phyloP scores from a whole-genome alignment of 1,284 basidiomycete genomes.

The Xanthoconium separans region DNA sequence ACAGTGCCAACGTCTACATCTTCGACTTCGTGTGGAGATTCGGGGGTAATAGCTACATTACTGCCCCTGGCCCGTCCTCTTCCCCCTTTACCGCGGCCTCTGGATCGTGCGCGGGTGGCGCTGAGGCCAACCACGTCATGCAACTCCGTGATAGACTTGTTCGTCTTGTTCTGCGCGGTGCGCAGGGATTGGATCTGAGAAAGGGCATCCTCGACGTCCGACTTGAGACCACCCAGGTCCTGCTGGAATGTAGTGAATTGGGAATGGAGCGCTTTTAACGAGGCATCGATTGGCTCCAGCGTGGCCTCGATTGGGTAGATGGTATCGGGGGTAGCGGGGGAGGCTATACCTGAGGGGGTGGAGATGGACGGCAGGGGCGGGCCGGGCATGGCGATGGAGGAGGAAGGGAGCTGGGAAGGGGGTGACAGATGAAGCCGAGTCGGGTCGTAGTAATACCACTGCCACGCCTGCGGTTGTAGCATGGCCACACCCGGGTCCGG shows the following conservation, averaged over 20 bases:
- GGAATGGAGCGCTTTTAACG: conserved; percentile 14
- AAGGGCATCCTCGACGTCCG: conserved; percentile 19
- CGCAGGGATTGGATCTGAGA: conserved; percentile 16
- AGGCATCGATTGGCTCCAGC: neutral
- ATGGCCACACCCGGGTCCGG: neutral
- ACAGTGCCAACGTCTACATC: neutral
- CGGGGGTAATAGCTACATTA: neutral
- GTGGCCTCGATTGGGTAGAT: neutral
- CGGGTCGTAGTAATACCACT: neutral
- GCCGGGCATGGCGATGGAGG: neutral
- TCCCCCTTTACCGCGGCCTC: neutral
- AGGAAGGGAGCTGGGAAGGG: neutral
- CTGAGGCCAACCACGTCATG: conserved; percentile 18
- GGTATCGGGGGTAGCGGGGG: neutral
- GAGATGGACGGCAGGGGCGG: neutral
- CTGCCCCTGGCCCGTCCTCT: neutral
- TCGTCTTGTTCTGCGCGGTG: conserved; percentile 15
- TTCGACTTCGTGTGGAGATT: neutral
- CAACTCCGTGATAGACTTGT: conserved; percentile 10
- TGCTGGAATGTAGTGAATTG: conserved; percentile 18
- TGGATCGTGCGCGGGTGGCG: neutral
- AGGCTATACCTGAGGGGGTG: neutral
- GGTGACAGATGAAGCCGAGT: neutral
- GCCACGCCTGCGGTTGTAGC: neutral
- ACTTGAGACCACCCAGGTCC: conserved; percentile 4